Base-by-base conservation (phyloP, 2,329 filamentous ascomycete genomes). In the Blumeria graminis region DNA sequence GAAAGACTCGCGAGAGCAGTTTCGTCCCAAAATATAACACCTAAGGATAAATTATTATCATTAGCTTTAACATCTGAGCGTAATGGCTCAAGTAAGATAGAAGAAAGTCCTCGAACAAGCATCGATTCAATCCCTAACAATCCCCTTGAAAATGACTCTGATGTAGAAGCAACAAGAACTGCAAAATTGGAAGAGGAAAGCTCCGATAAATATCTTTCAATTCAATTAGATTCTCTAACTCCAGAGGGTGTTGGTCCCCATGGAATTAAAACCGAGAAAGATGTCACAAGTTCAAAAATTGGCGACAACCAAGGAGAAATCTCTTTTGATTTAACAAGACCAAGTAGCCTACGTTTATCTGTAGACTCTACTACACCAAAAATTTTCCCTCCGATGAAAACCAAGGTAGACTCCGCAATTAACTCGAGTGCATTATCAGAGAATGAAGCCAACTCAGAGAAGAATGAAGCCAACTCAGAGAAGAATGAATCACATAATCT, bases 1-100 rank as follows among this genome's bases (percentile, higher is more conserved):
- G 89, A 94, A 67, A 78, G 88, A 59, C 74, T 98, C 58, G 90
- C 90, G 34, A 86, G 86, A 65, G 92, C 89, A 34, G 79, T 95
- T 63, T 86, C 82, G 3, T 82, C 82, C 58, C 86, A 84, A 65
- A 77, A 75, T 57, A 67, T 71, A 1, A 66, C 61, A 43, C 62
- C 69, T 41, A 72, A 71, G 71, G 55, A 72, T 70, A 28, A 28
- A 28, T 28, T 28, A 28, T 71, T 72, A 7, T 74, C 74, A 51
- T 72, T 71, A 35, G 62, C 71, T 22, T 68, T 73, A 5, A 64
- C 64, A 7, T 76, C 76, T n/a, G 69, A 76, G 55, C 70, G 73
- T 28, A 70, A 74, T 60, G 81, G 74, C 59, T 74, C 76, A 14
- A 71, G 69, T 38, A 69, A 71, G 52, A 71, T 69, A 56, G 64